These are phyloP conservation scores for Russula griseocarnosa DNA, from an alignment of 768 basidiomycete genomes.

Conservation along the genomic window DNA sequence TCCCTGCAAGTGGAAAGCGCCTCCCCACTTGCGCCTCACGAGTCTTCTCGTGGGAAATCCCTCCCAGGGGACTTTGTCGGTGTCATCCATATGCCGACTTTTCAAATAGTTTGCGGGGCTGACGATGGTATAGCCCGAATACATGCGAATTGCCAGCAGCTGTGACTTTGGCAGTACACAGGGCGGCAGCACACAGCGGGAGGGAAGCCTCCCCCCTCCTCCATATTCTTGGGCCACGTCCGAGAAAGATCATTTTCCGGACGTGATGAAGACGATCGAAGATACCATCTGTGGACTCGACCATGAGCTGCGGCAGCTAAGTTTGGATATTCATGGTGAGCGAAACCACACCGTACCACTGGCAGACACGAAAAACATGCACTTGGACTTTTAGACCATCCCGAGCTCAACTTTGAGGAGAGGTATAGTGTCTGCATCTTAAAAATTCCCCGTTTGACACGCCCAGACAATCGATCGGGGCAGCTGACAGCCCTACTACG, in stretches of 20 bases:
- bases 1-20: slow-evolving; percentile 6
- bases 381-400: slow-evolving; percentile 45
- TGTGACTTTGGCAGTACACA: slow-evolving; percentile 24
- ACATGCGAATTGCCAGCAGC: slow-evolving; percentile 24
- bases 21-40: slow-evolving; percentile 11
- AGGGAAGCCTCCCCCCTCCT: slow-evolving; percentile 26
- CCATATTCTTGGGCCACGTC: slow-evolving; percentile 27
- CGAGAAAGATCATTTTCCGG: slow-evolving; percentile 29
- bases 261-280: slow-evolving; percentile 53
- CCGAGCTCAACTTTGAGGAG: slow-evolving; percentile 65
- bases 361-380: background rate
- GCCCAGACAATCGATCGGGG: background rate
- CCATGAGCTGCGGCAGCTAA: slow-evolving; percentile 55
- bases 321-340: slow-evolving; percentile 69
- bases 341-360: slow-evolving; percentile 1
- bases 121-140: slow-evolving; percentile 22
- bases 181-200: background rate
- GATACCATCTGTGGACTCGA: slow-evolving; percentile 48
- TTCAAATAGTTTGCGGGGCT: background rate
- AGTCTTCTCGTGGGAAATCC: slow-evolving; percentile 11
- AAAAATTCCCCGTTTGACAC: slow-evolving; percentile 1
- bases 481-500: background rate
- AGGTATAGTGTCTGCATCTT: slow-evolving; percentile 41
- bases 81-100: background rate
- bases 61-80: slow-evolving; percentile 16